A percentile compares a stretch with the other conserved stretches of the same genome.
Evolutionary conservation across 352 stramenopile species (phyloP).

Genomic region (Globisporangium alternatum): DNA sequence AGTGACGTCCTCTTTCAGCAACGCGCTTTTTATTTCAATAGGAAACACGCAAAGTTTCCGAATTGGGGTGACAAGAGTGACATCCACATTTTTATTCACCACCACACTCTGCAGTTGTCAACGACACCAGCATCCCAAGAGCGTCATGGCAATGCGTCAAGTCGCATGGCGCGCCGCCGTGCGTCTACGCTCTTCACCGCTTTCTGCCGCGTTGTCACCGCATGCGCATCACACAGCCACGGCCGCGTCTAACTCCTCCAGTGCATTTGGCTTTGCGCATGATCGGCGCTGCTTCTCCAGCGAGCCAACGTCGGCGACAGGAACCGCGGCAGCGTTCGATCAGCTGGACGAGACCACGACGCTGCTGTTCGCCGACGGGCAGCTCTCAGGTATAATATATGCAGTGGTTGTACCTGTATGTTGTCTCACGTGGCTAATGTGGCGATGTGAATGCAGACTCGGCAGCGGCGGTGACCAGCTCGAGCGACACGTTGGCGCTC

Average conservation of each 20-base stretch:
- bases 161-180: not conserved
- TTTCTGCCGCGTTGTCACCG: not conserved
- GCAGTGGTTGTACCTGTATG: not conserved
- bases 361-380: conserved; percentile 21
- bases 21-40: not conserved
- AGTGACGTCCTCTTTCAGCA: conserved; percentile 7
- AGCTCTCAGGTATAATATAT: conserved; percentile 30
- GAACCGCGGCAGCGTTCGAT: conserved; percentile 10
- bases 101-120: not conserved
- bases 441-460: conserved; percentile 21
- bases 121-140: not conserved
- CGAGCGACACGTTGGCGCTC: conserved; percentile 36
- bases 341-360: conserved; percentile 30
- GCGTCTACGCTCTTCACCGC: not conserved
- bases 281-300: conserved; percentile 31
- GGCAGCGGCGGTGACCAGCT: conserved; percentile 20
- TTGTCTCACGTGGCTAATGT: not conserved
- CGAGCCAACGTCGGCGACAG: not conserved
- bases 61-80: not conserved
- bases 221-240: not conserved
- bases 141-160: conserved; percentile 8
- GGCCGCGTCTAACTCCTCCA: not conserved
- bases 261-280: conserved; percentile 19
- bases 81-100: conserved; percentile 10
- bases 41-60: not conserved